Evolutionary conservation across 208 protist species (phyloP).

Genomic region (Vickermania spadyakhi): DNA sequence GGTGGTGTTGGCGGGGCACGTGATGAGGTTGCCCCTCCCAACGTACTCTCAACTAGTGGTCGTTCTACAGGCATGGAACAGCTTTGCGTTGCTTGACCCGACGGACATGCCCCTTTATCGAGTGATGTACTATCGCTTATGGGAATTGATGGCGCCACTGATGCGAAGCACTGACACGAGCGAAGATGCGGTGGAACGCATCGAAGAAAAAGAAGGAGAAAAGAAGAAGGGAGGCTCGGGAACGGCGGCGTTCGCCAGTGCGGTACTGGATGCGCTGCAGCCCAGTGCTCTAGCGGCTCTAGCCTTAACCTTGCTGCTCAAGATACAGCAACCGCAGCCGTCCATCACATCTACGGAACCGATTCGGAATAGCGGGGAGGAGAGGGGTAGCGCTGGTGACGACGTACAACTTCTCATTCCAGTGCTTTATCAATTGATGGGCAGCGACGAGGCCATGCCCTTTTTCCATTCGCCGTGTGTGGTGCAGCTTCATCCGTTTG

Average conservation of each 20-base stretch:
- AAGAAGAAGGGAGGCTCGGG: neutral
- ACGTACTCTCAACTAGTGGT: constrained; percentile 13
- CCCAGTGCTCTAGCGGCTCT: constrained; percentile 4
- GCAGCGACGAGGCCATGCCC: too few species aligned
- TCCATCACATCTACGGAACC: too few species aligned
- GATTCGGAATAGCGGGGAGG: too few species aligned
- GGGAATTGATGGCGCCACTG: constrained; percentile 12
- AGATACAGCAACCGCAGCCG: too few species aligned
- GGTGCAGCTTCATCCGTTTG: constrained; percentile 62
- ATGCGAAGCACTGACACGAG: neutral
- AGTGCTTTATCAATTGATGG: too few species aligned
- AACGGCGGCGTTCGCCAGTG: constrained; percentile 27
- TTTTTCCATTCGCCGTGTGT: too few species aligned
- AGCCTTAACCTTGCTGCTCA: constrained; percentile 18
- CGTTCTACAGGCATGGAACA: constrained; percentile 44
- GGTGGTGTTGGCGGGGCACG: neutral
- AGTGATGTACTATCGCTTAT: constrained; percentile 43
- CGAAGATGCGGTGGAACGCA: neutral
- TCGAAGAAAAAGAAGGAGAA: neutral
- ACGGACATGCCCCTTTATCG: constrained; percentile 46
- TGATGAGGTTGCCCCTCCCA: neutral
- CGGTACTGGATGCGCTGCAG: constrained; percentile 21
- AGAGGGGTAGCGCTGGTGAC: too few species aligned
- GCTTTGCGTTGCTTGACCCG: constrained; percentile 63
- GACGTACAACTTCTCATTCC: too few species aligned